Evolutionary conservation across 345 rosid species (phyloP).

Genomic region (Dovyalis caffra): DNA sequence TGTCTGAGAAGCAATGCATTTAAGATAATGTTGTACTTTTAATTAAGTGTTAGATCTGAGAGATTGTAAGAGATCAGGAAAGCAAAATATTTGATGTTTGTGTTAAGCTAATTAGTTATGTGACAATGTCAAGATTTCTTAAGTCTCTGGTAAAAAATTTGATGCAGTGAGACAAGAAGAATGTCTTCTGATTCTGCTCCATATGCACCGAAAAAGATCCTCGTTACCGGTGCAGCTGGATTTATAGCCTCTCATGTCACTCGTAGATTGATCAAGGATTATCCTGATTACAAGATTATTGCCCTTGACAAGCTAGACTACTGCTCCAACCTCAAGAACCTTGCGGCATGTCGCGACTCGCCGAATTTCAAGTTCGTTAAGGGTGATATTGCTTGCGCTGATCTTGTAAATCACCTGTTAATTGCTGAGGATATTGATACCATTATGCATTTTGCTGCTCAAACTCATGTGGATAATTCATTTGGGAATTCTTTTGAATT

Average conservation of each 20-base stretch:
- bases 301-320: conserved; percentile 68
- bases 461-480: conserved; percentile 66
- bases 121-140: neutral
- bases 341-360: conserved; percentile 39
- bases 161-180: conserved; percentile 8
- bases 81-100: too few species aligned
- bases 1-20: too few species aligned
- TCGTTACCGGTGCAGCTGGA: conserved; percentile 69
- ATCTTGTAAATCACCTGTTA: conserved; percentile 54
- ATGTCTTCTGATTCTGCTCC: conserved; percentile 28
- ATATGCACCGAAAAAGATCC: conserved; percentile 53
- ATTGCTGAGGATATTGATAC: conserved; percentile 56
- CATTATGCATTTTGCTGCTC: conserved; percentile 67
- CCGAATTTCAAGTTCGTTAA: conserved; percentile 57
- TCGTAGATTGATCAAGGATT: conserved; percentile 40
- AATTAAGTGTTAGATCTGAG: too few species aligned
- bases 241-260: conserved; percentile 65
- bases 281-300: conserved; percentile 55
- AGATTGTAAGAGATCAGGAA: too few species aligned
- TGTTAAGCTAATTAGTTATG: too few species aligned
- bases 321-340: conserved; percentile 59
- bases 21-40: too few species aligned
- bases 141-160: neutral
- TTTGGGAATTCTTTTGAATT: conserved; percentile 66
- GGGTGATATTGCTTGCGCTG: conserved; percentile 60